phyloP scores from a whole-genome alignment of 805 yeast genomes.

The Ogataea siamensis region DNA sequence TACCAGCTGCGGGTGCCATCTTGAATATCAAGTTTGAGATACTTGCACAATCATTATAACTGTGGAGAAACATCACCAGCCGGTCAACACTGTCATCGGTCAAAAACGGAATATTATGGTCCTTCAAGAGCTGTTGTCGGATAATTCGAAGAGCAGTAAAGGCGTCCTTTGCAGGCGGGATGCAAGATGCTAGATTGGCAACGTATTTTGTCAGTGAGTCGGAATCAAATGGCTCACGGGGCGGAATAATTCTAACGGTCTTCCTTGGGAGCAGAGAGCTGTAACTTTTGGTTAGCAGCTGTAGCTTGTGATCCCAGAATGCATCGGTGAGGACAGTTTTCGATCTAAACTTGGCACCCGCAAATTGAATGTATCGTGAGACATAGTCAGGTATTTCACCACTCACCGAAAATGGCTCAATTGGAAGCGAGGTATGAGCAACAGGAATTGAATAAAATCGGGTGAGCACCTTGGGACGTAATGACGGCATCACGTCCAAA shows the following conservation, averaged over 20 bases:
- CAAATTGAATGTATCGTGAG: slow-evolving; percentile 1
- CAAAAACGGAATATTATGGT: slow-evolving; percentile 3
- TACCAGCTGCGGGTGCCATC: slow-evolving; percentile 9
- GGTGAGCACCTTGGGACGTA: background rate
- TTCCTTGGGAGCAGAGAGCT: slow-evolving; percentile 4
- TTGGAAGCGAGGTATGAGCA: too few relatives aligned
- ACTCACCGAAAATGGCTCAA: too few relatives aligned
- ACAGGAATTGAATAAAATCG: background rate
- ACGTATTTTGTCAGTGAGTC: background rate
- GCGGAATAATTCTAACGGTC: background rate
- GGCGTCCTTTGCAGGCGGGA: slow-evolving; percentile 1
- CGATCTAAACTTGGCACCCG: background rate
- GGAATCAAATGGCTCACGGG: background rate
- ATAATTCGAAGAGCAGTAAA: background rate
- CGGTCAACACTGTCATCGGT: slow-evolving; percentile 1
- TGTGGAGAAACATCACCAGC: slow-evolving; percentile 6
- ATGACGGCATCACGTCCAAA: slow-evolving; percentile 1
- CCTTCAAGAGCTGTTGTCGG: background rate
- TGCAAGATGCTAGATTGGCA: slow-evolving; percentile 1
- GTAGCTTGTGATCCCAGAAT: slow-evolving; percentile 5
- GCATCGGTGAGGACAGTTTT: background rate
- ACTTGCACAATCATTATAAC: slow-evolving; percentile 5
- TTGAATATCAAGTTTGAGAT: slow-evolving; percentile 12
- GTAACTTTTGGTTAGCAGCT: background rate
- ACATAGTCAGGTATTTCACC: too few relatives aligned